These are phyloP conservation scores for Ceratocystis destructans DNA, from an alignment of 2,329 filamentous ascomycete species.

Conservation along the genomic window DNA sequence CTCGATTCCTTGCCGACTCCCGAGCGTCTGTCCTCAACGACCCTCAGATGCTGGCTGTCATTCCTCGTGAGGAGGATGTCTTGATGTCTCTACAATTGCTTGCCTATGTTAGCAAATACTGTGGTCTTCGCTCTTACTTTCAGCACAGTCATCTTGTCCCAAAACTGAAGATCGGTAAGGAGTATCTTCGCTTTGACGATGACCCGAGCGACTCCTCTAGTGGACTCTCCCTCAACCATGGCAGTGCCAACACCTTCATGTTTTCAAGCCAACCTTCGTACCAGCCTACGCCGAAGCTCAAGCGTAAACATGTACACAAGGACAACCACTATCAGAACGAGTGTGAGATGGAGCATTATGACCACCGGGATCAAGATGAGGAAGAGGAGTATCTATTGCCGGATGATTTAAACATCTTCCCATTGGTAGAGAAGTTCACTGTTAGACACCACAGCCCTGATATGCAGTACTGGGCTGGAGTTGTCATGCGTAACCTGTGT, in stretches of 20 bases:
- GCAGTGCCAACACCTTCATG: background rate
- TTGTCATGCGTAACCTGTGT: slow-evolving; percentile 97
- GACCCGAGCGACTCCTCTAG: slow-evolving; percentile 27
- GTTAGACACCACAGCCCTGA: slow-evolving; percentile 87
- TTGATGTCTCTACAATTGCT: slow-evolving; percentile 94
- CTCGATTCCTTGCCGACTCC: slow-evolving; percentile 63
- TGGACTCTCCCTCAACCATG: background rate
- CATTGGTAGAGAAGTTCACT: slow-evolving; percentile 94
- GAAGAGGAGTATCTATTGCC: slow-evolving; percentile 81
- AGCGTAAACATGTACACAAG: background rate
- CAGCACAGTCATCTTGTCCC: slow-evolving; percentile 90
- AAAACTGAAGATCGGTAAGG: slow-evolving; percentile 74
- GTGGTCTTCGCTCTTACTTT: slow-evolving; percentile 88
- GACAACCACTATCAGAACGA: background rate
- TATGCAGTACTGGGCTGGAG: slow-evolving; percentile 99
- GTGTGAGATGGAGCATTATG: background rate
- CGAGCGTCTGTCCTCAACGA: slow-evolving; percentile 47
- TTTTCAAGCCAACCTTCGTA: background rate
- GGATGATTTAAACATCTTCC: slow-evolving; percentile 97
- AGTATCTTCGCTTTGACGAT: slow-evolving; percentile 66
- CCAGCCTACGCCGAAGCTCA: too few relatives aligned
- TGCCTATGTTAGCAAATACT: slow-evolving; percentile 97
- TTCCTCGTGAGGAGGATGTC: slow-evolving; percentile 95
- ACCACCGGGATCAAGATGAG: slow-evolving; percentile 31
- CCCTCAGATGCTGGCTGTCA: slow-evolving; percentile 67